phyloP scores from a whole-genome alignment of 371 early-diverging fungal species.

The Apophysomyces variabilis region DNA sequence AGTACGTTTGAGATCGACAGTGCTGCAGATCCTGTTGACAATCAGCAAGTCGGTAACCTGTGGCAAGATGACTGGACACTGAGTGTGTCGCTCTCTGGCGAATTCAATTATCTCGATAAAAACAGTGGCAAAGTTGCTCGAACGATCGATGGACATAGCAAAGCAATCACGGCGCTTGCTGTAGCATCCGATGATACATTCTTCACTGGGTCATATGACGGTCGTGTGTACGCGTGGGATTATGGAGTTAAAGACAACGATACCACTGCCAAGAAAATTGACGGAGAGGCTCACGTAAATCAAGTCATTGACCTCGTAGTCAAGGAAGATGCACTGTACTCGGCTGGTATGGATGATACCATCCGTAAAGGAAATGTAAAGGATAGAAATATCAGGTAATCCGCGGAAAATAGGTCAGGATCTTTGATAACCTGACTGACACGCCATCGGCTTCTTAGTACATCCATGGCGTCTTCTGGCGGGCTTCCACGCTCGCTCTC shows the following conservation, averaged over 20 bases:
- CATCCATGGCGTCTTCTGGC: slow-evolving; percentile 44
- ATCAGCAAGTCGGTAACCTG: slow-evolving; percentile 95
- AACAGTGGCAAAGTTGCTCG: slow-evolving; percentile 56
- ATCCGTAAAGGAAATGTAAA: slow-evolving; percentile 27
- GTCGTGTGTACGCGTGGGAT: slow-evolving; percentile 77
- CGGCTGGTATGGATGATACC: slow-evolving; percentile 84
- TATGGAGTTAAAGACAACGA: slow-evolving; percentile 38
- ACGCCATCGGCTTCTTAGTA: slow-evolving; percentile 17
- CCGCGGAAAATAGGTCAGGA: background rate
- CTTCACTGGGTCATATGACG: slow-evolving; percentile 92
- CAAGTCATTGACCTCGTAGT: slow-evolving; percentile 65
- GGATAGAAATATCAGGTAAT: slow-evolving; percentile 32
- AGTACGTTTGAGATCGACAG: slow-evolving; percentile 59
- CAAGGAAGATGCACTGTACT: slow-evolving; percentile 51
- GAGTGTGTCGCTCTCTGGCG: slow-evolving; percentile 81
- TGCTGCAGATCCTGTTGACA: slow-evolving; percentile 44
- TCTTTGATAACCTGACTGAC: background rate
- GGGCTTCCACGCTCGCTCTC: slow-evolving; percentile 61
- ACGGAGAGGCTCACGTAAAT: slow-evolving; percentile 71
- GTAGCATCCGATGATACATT: slow-evolving; percentile 61
- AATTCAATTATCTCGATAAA: slow-evolving; percentile 83
- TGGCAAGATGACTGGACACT: slow-evolving; percentile 83
- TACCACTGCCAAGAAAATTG: slow-evolving; percentile 43
- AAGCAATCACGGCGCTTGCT: slow-evolving; percentile 83
- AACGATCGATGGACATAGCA: slow-evolving; percentile 80